Base-by-base conservation (phyloP, 768 basidiomycete species). In the Amyloporia xantha region DNA sequence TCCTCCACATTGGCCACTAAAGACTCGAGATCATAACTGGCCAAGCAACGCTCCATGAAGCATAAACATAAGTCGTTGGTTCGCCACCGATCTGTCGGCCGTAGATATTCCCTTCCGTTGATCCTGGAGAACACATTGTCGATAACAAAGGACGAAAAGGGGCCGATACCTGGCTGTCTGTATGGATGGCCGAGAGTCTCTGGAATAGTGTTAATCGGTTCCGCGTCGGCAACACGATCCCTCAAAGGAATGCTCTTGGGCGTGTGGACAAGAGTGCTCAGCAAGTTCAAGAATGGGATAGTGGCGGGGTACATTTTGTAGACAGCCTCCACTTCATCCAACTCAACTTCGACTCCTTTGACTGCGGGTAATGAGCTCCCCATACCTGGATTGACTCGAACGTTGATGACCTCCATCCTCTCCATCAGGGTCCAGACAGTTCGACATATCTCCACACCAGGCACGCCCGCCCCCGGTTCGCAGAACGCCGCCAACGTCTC, bases 61-160 rank as follows among this genome's bases (percentile, higher is more conserved):
- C 79, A 81, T 38, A 97, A 70, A 47, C 86, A 89, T 0, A 85
- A 72, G 54, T 94, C 91, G 47, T 92, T 87, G 63, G 88, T 83
- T 57, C 81, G 74, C 92, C 91, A 97, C 52, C 85, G 69, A 59
- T 97, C 91, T 11, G 79, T 79, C 10, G 80, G 80, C 26, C 76
- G 75, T 2, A 77, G 70, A 59, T 86, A 97, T 51, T 88, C 91
- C 39, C 93, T 75, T 44, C 71, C 75, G 12, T 81, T 73, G 37
- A 90, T 83, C 44, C 84, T 82, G 26, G 84, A 75, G 54, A 97
- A 87, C 2, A 98, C 89, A 41, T 86, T 88, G 58, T 97, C 92
- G 52, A 95, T 68, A 47, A 94, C 86, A 61, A 95, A 97, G n/a
- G 76, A 70, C 10, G 83, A 74, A 66, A 88, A 95, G 0, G 92